A percentile compares a stretch with the other conserved stretches of the same genome.
Evolutionary conservation across 768 basidiomycete genomes (phyloP).

Genomic region (Collybia sp.): DNA sequence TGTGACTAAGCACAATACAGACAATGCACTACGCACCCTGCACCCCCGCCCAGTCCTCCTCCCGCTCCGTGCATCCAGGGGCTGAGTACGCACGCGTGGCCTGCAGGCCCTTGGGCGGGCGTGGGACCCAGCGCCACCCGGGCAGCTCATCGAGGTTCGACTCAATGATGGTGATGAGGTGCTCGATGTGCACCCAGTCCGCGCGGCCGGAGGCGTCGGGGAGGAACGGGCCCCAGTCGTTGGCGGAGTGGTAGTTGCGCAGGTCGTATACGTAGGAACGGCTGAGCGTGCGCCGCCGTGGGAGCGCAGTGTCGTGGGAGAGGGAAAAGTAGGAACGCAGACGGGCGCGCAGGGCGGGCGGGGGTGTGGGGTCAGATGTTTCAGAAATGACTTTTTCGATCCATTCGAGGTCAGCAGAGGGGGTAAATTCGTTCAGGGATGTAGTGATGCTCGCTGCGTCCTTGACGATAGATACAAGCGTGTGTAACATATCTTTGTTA

Average conservation of each 20-base stretch:
- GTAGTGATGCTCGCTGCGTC: constrained; percentile 22
- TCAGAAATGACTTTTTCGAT: constrained; percentile 33
- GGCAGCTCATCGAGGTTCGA: constrained; percentile 47
- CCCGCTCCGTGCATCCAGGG: constrained; percentile 26
- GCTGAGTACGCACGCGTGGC: constrained; percentile 53
- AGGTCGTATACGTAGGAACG: constrained; percentile 64
- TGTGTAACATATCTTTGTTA: constrained; percentile 27
- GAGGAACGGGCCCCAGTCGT: constrained; percentile 58
- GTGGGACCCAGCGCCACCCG: constrained; percentile 24
- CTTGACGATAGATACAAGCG: constrained; percentile 35
- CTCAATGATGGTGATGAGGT: constrained; percentile 52
- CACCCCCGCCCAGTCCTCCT: constrained; percentile 68
- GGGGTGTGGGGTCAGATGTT: constrained; percentile 16
- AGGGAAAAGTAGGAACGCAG: constrained; percentile 47
- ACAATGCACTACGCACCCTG: constrained; percentile 32
- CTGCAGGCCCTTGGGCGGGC: constrained; percentile 48
- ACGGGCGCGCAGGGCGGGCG: constrained; percentile 28
- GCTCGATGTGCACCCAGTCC: constrained; percentile 64
- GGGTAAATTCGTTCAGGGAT: constrained; percentile 9
- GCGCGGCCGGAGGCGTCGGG: constrained; percentile 25
- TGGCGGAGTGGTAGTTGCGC: constrained; percentile 46
- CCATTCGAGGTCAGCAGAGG: constrained; percentile 43
- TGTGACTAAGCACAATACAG: background rate
- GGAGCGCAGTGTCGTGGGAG: constrained; percentile 21
- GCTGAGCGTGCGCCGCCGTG: constrained; percentile 29